These are phyloP conservation scores for Parascedosporium putredinis DNA, from an alignment of 2,329 filamentous ascomycete genomes.

Conservation along the genomic window DNA sequence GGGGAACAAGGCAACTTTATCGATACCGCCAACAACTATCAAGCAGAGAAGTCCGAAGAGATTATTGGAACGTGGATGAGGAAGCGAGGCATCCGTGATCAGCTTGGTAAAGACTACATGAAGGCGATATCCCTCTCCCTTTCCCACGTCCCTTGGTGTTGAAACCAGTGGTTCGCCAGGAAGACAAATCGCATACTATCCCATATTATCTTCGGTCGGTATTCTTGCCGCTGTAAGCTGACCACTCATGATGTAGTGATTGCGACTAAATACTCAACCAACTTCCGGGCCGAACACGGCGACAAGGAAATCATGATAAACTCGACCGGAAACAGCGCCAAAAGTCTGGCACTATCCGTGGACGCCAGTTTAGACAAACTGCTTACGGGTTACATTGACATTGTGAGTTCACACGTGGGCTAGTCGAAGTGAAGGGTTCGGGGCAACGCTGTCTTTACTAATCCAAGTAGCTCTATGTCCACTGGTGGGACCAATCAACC, in stretches of 20 bases:
- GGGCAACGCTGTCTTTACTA: background rate
- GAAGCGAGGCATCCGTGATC: conserved; percentile 50
- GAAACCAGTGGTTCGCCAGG: no score
- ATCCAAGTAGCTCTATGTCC: conserved; percentile 15
- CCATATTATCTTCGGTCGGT: no score
- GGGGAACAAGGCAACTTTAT: conserved; percentile 60
- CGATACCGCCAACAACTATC: conserved; percentile 62
- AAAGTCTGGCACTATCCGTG: conserved; percentile 47
- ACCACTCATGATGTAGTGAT: conserved; percentile 35
- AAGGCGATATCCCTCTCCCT: conserved; percentile 2
- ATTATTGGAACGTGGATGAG: conserved; percentile 66
- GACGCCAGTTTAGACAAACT: conserved; percentile 48
- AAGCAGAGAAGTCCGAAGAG: conserved; percentile 48
- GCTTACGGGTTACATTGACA: conserved; percentile 59
- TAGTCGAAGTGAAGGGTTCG: background rate
- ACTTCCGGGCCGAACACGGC: conserved; percentile 33
- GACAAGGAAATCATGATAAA: conserved; percentile 38
- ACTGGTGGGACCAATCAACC: conserved; percentile 19
- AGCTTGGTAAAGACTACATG: conserved; percentile 36
- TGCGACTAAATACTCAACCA: conserved; percentile 58
- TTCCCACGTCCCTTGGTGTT: no score
- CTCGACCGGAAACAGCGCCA: conserved; percentile 48
- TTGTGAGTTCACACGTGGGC: conserved; percentile 26
- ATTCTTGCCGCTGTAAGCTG: no score
- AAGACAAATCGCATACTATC: no score